These are phyloP conservation scores for Solanum corneliomulleri DNA, from an alignment of 257 asterid genomes.

Conservation along the genomic window DNA sequence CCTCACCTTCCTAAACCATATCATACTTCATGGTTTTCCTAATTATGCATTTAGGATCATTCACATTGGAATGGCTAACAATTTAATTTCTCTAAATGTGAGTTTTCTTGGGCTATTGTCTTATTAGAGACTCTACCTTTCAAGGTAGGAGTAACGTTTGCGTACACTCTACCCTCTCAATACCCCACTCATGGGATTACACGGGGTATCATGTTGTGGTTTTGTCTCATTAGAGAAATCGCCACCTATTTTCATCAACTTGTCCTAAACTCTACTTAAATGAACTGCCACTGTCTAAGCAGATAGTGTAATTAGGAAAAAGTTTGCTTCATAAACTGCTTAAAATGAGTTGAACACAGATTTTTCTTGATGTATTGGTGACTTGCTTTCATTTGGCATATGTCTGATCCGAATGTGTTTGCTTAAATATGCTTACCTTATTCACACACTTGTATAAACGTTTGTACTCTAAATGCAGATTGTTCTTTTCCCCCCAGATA, in stretches of 20 bases:
- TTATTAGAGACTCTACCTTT: neutral
- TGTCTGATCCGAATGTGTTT: neutral
- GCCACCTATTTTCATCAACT: neutral
- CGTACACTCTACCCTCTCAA: neutral
- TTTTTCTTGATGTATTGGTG: neutral
- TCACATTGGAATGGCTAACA: neutral
- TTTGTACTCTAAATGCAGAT: neutral
- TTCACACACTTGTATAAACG: neutral
- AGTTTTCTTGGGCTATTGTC: neutral
- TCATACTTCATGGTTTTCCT: neutral
- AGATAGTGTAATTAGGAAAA: neutral
- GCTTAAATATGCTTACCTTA: neutral
- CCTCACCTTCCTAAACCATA: neutral
- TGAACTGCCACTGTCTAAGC: neutral
- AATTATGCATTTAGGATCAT: neutral
- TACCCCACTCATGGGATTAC: neutral
- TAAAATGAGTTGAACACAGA: neutral
- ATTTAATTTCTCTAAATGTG: neutral
- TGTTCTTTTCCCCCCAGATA: neutral
- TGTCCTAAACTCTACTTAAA: neutral
- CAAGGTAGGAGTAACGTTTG: neutral
- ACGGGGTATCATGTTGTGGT: neutral
- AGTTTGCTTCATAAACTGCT: neutral
- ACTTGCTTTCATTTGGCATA: neutral
- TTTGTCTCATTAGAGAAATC: neutral